These are phyloP conservation scores for Andrographis paniculata DNA, from an alignment of 305 asterid genomes.

Conservation along the genomic window DNA sequence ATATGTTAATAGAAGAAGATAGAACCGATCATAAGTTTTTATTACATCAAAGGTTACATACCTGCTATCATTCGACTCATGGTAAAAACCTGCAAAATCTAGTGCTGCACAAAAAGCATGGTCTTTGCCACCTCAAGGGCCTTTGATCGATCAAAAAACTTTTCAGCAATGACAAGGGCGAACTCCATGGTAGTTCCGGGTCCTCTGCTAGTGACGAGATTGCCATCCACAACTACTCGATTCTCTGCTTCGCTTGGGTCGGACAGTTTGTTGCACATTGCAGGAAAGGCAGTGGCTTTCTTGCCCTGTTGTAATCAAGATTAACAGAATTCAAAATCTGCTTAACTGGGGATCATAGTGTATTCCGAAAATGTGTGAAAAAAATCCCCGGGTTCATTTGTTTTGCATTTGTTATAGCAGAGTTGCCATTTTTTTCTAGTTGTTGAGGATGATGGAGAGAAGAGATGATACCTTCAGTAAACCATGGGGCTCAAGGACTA, in stretches of 20 bases:
- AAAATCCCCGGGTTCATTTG: too few relatives aligned
- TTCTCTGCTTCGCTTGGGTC: slow-evolving; percentile 73
- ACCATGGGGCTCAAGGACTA: slow-evolving; percentile 84
- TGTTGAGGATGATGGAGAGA: too few relatives aligned
- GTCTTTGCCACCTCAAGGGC: slow-evolving; percentile 63
- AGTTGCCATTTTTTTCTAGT: too few relatives aligned
- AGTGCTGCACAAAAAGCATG: slow-evolving; percentile 67
- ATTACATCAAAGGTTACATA: too few relatives aligned
- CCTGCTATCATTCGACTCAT: too few relatives aligned
- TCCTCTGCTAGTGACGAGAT: slow-evolving; percentile 86
- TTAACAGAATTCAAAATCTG: too few relatives aligned
- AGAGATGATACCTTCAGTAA: slow-evolving; percentile 63
- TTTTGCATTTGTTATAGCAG: too few relatives aligned
- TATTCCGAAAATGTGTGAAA: too few relatives aligned
- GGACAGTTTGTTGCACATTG: slow-evolving; percentile 66
- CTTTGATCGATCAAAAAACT: slow-evolving; percentile 58
- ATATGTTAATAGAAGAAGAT: too few relatives aligned
- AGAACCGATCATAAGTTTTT: too few relatives aligned
- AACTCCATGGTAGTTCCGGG: slow-evolving; percentile 97
- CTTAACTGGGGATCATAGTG: too few relatives aligned
- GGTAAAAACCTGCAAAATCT: too few relatives aligned
- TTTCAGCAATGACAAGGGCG: slow-evolving; percentile 61
- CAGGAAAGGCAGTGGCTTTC: slow-evolving; percentile 93
- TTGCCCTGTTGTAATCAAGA: slow-evolving; percentile 50
- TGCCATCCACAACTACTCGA: slow-evolving; percentile 80